Percentiles rank a stretch among this genome's conserved stretches.
These are phyloP conservation scores for Thermomyces lanuginosus DNA, from an alignment of 2,329 filamentous ascomycete genomes.

Conservation along the genomic window DNA sequence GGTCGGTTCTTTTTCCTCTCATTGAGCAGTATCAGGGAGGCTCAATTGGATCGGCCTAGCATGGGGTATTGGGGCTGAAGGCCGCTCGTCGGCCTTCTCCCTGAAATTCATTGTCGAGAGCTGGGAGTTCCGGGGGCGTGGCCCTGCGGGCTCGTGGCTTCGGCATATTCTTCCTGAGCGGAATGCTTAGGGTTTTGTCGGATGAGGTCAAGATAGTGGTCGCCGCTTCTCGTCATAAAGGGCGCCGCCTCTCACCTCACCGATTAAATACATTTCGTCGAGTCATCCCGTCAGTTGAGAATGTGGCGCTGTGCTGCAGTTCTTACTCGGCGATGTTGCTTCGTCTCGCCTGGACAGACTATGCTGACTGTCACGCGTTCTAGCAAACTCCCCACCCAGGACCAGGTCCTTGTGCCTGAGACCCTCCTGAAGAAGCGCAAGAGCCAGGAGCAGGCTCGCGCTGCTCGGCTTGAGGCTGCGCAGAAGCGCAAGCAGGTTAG, in stretches of 20 bases:
- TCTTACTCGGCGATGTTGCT: constrained; percentile 68
- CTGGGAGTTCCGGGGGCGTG: constrained; percentile 13
- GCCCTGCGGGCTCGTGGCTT: constrained; percentile 15
- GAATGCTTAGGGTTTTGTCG: constrained; percentile 52
- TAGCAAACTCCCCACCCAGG: constrained; percentile 82
- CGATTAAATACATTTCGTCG: constrained; percentile 65
- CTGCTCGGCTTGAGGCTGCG: constrained; percentile 62
- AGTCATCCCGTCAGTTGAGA: constrained; percentile 67
- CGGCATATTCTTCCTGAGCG: constrained; percentile 38
- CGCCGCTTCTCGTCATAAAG: constrained; percentile 13
- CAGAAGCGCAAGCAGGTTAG: constrained; percentile 85
- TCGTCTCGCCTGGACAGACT: constrained; percentile 54
- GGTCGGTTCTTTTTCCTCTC: constrained; percentile 10
- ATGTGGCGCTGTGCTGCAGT: constrained; percentile 85
- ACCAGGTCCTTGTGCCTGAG: constrained; percentile 95
- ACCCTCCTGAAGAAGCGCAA: constrained; percentile 99
- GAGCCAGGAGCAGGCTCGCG: constrained; percentile 97
- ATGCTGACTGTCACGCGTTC: constrained; percentile 44
- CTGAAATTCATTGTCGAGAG: constrained; percentile 57
- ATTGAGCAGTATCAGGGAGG: constrained; percentile 14
- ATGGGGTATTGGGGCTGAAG: constrained; percentile 70
- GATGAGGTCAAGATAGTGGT: constrained; percentile 42
- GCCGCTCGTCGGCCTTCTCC: constrained; percentile 42
- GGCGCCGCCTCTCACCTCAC: constrained; percentile 39
- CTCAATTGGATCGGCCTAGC: constrained; percentile 32